These are phyloP conservation scores for Leptographium wingfieldii DNA, from an alignment of 2,329 filamentous ascomycete species.

Conservation along the genomic window DNA sequence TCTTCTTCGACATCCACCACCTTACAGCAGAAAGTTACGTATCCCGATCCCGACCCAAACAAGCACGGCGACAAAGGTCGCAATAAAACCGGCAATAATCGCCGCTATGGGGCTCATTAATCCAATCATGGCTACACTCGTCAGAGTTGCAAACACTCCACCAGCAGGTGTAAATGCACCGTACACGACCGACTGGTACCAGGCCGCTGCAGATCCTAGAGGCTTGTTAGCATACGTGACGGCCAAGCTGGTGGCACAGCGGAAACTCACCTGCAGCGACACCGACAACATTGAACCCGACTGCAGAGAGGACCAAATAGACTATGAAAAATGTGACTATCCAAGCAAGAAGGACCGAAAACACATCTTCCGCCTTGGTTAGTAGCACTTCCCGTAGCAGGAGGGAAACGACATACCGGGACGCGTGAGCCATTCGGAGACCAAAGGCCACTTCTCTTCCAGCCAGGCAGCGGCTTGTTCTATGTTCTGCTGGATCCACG, in stretches of 20 bases:
- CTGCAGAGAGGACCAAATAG: neutral
- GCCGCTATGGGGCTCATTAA: neutral
- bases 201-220: neutral
- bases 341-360: neutral
- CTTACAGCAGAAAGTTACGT: no score
- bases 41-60: no score
- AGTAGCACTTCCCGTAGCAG: neutral
- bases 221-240: neutral
- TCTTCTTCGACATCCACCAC: no score
- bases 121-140: neutral
- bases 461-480: neutral
- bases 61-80: no score
- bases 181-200: neutral
- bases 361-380: neutral
- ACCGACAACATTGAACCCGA: neutral
- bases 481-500: no score
- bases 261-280: neutral
- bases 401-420: neutral
- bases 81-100: no score
- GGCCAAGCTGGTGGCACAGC: neutral
- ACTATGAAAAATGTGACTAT: neutral
- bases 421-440: neutral
- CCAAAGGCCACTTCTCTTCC: neutral
- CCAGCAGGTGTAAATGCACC: neutral
- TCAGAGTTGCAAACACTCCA: neutral